Base-by-base conservation (phyloP, 768 basidiomycete species). In the Pleurotus djamor region DNA sequence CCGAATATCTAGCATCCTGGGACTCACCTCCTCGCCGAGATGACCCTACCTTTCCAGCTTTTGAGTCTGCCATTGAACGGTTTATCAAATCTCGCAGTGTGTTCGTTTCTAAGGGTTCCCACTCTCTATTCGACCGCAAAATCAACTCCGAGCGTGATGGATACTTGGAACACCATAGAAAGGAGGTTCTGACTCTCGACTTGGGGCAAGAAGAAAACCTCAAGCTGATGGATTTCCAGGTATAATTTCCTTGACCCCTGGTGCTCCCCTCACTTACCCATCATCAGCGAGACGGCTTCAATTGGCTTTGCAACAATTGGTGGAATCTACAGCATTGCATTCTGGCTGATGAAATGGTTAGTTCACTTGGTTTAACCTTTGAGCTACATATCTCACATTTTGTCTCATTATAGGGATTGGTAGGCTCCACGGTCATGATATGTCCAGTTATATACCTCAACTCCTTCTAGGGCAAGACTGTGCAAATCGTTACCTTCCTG, bases 271-370 rank as follows among this genome's bases (percentile, higher is more conserved):
- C 17, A 36, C 37, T 47, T 1, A 16, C 3, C 10, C 9, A 9
- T 32, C 45, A 54, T 13, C 57, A 91, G 88, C 80, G 89, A 6
- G 87, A 91, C 33, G 91, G 91, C 36, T 87, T 92, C 56, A 91
- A 92, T 57, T 93, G 91, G 92, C 77, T 94, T 48, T 87, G 83
- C 63, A 84, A 88, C 63, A 93, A 94, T 62, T 96, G 94, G 94
- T 93, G 89, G 87, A 87, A 83, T 63, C 81, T 78, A 45, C 93
- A 93, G 61, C 84, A 86, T 45, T 93, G 89, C 61, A 96, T 96
- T 62, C 82, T 98, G 17, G 96, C 97, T 2, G 97, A 99, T 69
- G 97, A 98, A 72, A 98, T 99, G 97, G 95, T 60, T 74, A 95
- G 69, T 94, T 92, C 70, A 54, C 78, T 68, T 32, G 21, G 44